Base-by-base conservation (phyloP, 208 protist genomes). In the Trypanosoma theileri region DNA sequence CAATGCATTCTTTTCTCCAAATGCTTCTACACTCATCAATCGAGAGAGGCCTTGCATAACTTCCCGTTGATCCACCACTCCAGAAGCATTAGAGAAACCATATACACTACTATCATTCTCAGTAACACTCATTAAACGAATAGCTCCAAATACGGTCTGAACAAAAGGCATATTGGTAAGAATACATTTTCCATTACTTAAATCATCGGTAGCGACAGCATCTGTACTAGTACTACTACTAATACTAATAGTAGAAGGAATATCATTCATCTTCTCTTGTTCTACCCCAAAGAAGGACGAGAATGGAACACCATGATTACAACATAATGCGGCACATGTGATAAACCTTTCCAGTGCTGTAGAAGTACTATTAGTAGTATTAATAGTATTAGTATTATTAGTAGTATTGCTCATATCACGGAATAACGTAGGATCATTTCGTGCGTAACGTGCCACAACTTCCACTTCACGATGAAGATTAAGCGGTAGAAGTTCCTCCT, bases 291-390 rank as follows among this genome's bases (percentile, higher is more conserved):
- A 88, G 42, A 87, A 85, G 14, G 57, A 17, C 13, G 66, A 69
- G 50, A 91, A 79, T 8, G 84, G 74, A 9, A 95, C 85, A 12
- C 51, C 46, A 73, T 95, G 86, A 45, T 85, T 89, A 2, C 50
- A 44, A 64, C 89, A 92, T 26, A 95, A 73, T 14, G 81, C 73
- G 0, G 75, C 85, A 58, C 85, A 89, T 2, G 89, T 71, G 17
- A 88, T 82, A 58, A 85, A 84, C 21, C 73, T 67, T 40, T 95
- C 84, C 2, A 68, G 40, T 46, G 42, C 22, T 40, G 16, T 59
- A 35, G 51, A n/a, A n/a, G 51, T 40, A 21, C 3, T 7, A 53
- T n/a, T 58, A 42, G 73, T 73, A 56, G 16, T 48, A 48, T 11
- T 48, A n/a, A 14, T 12, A n/a, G n/a, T n/a, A n/a, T n/a, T n/a